Evolutionary conservation across 179 eudicot species (phyloP).

Genomic region (Gypsophila paniculata): DNA sequence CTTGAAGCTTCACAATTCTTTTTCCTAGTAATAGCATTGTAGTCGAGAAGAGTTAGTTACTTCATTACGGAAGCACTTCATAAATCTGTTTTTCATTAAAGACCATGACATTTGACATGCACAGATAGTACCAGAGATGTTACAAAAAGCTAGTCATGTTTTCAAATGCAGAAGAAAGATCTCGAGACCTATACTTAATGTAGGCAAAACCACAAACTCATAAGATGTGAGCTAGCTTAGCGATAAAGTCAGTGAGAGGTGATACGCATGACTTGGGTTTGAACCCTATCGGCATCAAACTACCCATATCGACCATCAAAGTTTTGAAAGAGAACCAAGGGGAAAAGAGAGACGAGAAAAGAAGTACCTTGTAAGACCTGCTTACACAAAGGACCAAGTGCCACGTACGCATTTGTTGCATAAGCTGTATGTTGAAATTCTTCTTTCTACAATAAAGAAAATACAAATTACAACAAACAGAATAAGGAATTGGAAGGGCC

Average conservation of each 20-base stretch:
- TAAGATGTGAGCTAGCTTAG: too few relatives aligned
- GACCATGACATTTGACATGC: neutral
- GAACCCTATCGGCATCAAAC: neutral
- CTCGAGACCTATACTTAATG: neutral
- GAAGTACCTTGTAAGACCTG: slow-evolving; percentile 77
- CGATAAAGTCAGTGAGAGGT: neutral
- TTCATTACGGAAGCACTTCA: neutral
- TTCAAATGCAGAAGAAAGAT: neutral
- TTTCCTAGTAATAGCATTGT: slow-evolving; percentile 46
- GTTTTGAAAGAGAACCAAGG: neutral
- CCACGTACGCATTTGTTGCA: slow-evolving; percentile 87
- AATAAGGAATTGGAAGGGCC: neutral
- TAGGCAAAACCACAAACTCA: too few relatives aligned
- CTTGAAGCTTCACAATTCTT: slow-evolving; percentile 63
- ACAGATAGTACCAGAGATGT: neutral
- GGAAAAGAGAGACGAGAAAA: neutral
- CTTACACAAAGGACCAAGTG: slow-evolving; percentile 62
- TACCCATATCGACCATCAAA: slow-evolving; percentile 4
- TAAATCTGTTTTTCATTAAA: neutral
- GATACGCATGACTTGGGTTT: too few relatives aligned
- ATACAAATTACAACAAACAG: neutral
- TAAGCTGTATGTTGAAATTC: slow-evolving; percentile 96
- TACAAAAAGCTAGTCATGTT: neutral
- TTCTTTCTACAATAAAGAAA: slow-evolving; percentile 59
- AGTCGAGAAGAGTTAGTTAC: neutral